A percentile compares a stretch with the other conserved stretches of the same genome.
Evolutionary conservation across 768 basidiomycete genomes (phyloP).

Genomic region (Lactifluus pinguis): DNA sequence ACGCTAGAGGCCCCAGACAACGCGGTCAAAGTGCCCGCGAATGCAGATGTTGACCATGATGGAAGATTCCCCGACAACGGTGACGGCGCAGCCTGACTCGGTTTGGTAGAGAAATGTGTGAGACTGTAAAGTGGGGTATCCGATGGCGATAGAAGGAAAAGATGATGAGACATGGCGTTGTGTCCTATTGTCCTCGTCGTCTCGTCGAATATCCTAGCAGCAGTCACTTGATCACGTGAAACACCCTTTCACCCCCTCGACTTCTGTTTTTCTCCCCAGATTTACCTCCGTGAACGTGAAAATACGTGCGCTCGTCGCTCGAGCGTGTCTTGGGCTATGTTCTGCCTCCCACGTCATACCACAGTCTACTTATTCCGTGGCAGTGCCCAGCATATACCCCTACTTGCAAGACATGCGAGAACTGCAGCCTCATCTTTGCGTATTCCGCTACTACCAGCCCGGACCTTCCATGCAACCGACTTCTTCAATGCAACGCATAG

Average conservation of each 20-base stretch:
- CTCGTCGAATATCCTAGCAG: background rate
- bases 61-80: slow-evolving; percentile 77
- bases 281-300: background rate
- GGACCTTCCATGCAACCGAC: slow-evolving; percentile 16
- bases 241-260: background rate
- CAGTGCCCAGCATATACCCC: background rate
- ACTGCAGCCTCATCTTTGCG: background rate
- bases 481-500: slow-evolving; percentile 21
- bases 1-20: slow-evolving; percentile 77
- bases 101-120: slow-evolving; percentile 75
- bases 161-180: slow-evolving; percentile 68
- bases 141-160: slow-evolving; percentile 77
- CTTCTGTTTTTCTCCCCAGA: background rate
- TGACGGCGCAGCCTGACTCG: slow-evolving; percentile 46
- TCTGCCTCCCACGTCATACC: background rate
- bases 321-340: background rate
- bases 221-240: background rate
- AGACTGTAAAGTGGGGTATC: slow-evolving; percentile 81
- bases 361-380: background rate
- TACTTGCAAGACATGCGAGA: background rate
- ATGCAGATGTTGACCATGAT: slow-evolving; percentile 86
- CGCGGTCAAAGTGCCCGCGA: slow-evolving; percentile 82
- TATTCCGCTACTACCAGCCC: background rate
- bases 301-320: background rate
- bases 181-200: background rate